phyloP scores from a whole-genome alignment of 805 yeast genomes.

The Saccharomyces kudriavzevii region DNA sequence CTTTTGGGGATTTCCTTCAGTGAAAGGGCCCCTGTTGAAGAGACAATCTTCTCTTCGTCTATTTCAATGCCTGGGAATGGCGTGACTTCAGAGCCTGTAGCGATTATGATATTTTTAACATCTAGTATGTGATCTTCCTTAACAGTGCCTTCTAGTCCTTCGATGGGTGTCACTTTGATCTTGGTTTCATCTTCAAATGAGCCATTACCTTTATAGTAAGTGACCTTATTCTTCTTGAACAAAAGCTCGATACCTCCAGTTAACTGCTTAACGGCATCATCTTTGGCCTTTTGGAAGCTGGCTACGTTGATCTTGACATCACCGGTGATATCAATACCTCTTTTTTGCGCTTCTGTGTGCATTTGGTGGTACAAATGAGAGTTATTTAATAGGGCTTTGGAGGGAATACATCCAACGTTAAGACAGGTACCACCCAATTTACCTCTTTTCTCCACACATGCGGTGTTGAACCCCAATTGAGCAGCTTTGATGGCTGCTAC shows the following conservation, averaged over 20 bases:
- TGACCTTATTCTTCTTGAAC: conserved; percentile 91
- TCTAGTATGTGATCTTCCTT: conserved; percentile 54
- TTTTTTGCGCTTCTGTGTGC: conserved; percentile 67
- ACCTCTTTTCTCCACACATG: conserved; percentile 96
- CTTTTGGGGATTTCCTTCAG: conserved; percentile 87
- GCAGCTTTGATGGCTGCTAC: conserved; percentile 99
- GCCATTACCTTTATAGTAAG: conserved; percentile 89
- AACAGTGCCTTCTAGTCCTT: conserved; percentile 67
- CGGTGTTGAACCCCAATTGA: conserved; percentile 88
- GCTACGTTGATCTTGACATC: conserved; percentile 69
- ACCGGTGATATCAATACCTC: conserved; percentile 80
- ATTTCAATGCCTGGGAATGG: conserved; percentile 97
- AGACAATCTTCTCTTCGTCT: conserved; percentile 94
- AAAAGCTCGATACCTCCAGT: conserved; percentile 92
- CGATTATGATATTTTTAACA: conserved; percentile 86
- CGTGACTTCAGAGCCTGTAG: conserved; percentile 97
- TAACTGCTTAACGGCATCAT: conserved; percentile 76
- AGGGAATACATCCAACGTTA: conserved; percentile 98
- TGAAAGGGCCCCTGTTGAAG: conserved; percentile 86
- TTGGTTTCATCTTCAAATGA: conserved; percentile 75
- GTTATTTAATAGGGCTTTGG: conserved; percentile 90
- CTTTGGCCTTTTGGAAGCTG: conserved; percentile 85
- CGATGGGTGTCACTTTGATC: conserved; percentile 75
- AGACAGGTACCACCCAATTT: conserved; percentile 95
- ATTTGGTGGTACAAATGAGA: conserved; percentile 88